Evolutionary conservation across 2,329 filamentous ascomycete genomes (phyloP).

Genomic region (Aspergillus sp.): DNA sequence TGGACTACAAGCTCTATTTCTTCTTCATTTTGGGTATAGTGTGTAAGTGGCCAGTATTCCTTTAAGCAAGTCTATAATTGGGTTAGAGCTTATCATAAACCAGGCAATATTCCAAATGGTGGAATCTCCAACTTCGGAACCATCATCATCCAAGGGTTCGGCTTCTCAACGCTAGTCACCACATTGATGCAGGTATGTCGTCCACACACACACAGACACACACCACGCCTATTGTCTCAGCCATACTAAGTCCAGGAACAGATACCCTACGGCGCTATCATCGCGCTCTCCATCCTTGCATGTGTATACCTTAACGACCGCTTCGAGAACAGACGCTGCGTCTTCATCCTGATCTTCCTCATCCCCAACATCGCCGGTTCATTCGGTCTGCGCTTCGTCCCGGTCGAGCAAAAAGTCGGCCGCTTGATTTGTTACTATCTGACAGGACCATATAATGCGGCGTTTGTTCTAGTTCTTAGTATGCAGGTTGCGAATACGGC

Average conservation of each 20-base stretch:
- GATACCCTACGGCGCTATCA: conserved; percentile 45
- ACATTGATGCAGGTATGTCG: conserved; percentile 42
- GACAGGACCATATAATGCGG: conserved; percentile 48
- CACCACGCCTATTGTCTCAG: too few species aligned
- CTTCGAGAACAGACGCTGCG: conserved; percentile 41
- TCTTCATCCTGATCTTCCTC: conserved; percentile 50
- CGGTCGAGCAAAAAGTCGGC: conserved; percentile 42
- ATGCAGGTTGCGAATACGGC: conserved; percentile 41
- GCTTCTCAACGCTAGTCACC: conserved; percentile 47
- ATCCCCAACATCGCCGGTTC: conserved; percentile 53
- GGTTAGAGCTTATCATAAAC: too few species aligned
- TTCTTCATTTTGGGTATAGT: conserved; percentile 47
- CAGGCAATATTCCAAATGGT: conserved; percentile 46
- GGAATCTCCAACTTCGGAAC: conserved; percentile 54
- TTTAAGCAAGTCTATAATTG: background rate
- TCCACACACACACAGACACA: background rate
- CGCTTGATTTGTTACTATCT: conserved; percentile 53
- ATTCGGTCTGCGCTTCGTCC: conserved; percentile 50
- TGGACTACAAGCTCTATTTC: conserved; percentile 52
- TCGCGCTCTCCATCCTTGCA: conserved; percentile 43
- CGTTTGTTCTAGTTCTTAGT: conserved; percentile 44
- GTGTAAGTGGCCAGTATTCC: conserved; percentile 14
- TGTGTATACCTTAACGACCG: conserved; percentile 44
- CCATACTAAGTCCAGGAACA: conserved; percentile 2
- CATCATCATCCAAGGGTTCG: conserved; percentile 51